Evolutionary conservation across 305 asterid genomes (phyloP).

Genomic region (Plantago coronopus): DNA sequence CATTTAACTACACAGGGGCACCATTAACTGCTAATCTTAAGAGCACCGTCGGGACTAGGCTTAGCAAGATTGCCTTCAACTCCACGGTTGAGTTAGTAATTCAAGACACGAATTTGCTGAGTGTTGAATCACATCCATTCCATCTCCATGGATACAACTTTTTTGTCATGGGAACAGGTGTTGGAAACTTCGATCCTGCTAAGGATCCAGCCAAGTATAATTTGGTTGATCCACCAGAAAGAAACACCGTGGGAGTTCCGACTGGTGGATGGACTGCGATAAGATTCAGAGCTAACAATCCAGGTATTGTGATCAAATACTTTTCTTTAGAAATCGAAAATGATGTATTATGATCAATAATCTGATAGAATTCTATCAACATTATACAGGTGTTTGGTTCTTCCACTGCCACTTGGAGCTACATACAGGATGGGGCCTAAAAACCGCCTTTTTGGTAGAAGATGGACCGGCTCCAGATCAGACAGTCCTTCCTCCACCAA

Average conservation of each 20-base stretch:
- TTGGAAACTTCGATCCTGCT: conserved; percentile 45
- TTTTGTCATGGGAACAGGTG: conserved; percentile 52
- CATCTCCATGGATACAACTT: conserved; percentile 77
- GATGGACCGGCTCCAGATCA: conserved; percentile 42
- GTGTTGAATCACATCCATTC: conserved; percentile 66
- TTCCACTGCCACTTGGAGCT: conserved; percentile 65
- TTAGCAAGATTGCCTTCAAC: conserved; percentile 47
- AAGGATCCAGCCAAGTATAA: conserved; percentile 42
- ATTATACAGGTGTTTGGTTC: conserved; percentile 49
- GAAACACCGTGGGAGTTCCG: conserved; percentile 62
- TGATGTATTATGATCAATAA: too few relatives aligned
- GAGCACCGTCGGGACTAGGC: conserved; percentile 33
- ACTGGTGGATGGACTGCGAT: conserved; percentile 75
- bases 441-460: conserved; percentile 55
- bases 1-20: conserved; percentile 66
- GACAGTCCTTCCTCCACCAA: conserved; percentile 51
- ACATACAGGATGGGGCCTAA: conserved; percentile 63
- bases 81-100: conserved; percentile 50
- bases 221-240: conserved; percentile 56
- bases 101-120: conserved; percentile 59
- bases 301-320: too few relatives aligned
- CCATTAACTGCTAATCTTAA: conserved; percentile 52
- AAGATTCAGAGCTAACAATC: conserved; percentile 26
- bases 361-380: too few relatives aligned
- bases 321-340: too few relatives aligned